Base-by-base conservation (phyloP, 2,329 filamentous ascomycete species). In the Lachnellula cervina region DNA sequence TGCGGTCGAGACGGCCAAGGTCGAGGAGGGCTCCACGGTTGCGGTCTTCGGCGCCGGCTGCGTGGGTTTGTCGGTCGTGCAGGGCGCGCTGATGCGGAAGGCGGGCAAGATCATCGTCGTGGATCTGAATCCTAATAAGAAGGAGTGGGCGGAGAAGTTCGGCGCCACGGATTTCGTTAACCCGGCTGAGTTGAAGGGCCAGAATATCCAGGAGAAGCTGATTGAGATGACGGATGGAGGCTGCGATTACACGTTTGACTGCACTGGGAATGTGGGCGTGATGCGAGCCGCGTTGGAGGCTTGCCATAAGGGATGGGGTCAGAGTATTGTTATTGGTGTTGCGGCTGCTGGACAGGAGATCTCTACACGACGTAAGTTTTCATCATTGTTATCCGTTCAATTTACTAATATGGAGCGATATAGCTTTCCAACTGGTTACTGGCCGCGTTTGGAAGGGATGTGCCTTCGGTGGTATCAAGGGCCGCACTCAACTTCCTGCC, bases 231-330 rank as follows among this genome's bases (percentile, higher is more conserved):
- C 94, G 1, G 94, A 97, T 69, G 94, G 94, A 63, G 94, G 94
- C 51, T 96, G 91, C 72, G 94, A 99, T 78, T 97, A 97, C 80
- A 99, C 94, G 49, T 99, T 99, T 72, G 94, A 99, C 79, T 97
- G 94, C 81, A 99, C 94, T 6, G 94, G 94, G 58, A 97, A 97
- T 70, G 92, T 97, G 52, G 83, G 86, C 65, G 94, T 99, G 54
- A 99, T 96, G 94, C 83, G 94, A 61, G 88, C 90, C 52, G 94
- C 94, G 42, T 84, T 99, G 58, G 93, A 99, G 79, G 92, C 94
- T 49, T 97, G 92, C 80, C 94, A 99, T 81, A 99, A 99, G 84
- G 94, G 94, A 49, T 99, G 94, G 94, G 94, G 94, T 68, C 84
- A 97, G 81, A 95, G 89, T 71, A 96, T 99, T 74, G 84, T 99